phyloP scores from a whole-genome alignment of 148 eudicot genomes.

The Nepenthes mirabilis region DNA sequence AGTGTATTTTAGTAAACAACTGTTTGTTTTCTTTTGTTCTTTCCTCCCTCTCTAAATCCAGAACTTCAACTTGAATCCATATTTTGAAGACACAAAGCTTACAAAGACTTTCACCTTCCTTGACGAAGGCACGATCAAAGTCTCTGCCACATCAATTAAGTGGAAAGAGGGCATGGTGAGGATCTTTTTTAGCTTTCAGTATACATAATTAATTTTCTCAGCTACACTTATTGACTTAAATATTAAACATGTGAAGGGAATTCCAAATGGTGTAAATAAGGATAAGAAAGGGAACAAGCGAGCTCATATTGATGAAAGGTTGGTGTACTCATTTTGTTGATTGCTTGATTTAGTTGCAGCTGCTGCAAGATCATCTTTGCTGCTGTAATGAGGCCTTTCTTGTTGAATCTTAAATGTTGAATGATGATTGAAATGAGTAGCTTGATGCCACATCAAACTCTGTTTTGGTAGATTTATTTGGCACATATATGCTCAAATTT shows the following conservation, averaged over 20 bases:
- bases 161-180: slow-evolving; percentile 97
- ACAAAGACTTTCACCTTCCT: slow-evolving; percentile 75
- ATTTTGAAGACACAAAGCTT: slow-evolving; percentile 75
- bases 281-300: slow-evolving; percentile 88
- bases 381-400: no score
- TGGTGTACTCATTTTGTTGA: slow-evolving; percentile 3
- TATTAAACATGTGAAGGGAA: slow-evolving; percentile 30
- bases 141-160: slow-evolving; percentile 69
- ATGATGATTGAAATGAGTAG: no score
- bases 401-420: no score
- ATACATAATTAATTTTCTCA: background rate
- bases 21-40: background rate
- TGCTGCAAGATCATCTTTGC: no score
- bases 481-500: no score
- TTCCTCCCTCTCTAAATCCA: slow-evolving; percentile 10
- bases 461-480: no score
- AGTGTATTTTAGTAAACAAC: background rate
- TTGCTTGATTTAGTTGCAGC: no score
- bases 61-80: slow-evolving; percentile 77
- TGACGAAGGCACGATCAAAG: slow-evolving; percentile 78
- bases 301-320: slow-evolving; percentile 78
- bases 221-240: background rate
- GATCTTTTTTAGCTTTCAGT: slow-evolving; percentile 3
- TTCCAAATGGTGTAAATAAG: slow-evolving; percentile 52
- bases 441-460: no score